Evolutionary conservation across 1,284 basidiomycete genomes (phyloP).

Genomic region (Ganoderma meredithae): DNA sequence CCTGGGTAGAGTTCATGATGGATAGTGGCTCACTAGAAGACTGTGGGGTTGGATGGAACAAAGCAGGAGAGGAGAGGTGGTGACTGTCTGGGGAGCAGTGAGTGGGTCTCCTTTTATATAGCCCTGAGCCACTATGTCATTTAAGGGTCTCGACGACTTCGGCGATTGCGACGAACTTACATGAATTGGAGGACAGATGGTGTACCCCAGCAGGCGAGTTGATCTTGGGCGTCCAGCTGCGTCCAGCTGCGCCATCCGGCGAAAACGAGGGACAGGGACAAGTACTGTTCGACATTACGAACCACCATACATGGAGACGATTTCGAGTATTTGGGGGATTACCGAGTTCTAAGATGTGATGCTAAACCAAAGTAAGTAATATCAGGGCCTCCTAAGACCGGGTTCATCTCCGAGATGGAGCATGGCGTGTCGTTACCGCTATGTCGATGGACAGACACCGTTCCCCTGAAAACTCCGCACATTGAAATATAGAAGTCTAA

Average conservation of each 20-base stretch:
- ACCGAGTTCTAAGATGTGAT: not conserved
- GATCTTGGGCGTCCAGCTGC: slow-evolving; percentile 30
- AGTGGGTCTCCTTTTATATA: slow-evolving; percentile 25
- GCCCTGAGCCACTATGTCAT: slow-evolving; percentile 19
- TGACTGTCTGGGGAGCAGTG: slow-evolving; percentile 4
- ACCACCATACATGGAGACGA: slow-evolving; percentile 20
- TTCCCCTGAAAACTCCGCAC: slow-evolving; percentile 7
- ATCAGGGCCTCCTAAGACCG: not conserved
- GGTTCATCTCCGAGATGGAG: slow-evolving; percentile 11
- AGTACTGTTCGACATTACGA: slow-evolving; percentile 15
- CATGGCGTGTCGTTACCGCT: slow-evolving; percentile 1
- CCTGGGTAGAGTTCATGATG: slow-evolving; percentile 31
- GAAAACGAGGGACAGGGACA: slow-evolving; percentile 22
- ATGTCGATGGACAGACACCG: slow-evolving; percentile 7
- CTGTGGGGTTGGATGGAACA: slow-evolving; percentile 17
- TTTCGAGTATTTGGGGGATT: slow-evolving; percentile 12
- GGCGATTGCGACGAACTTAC: slow-evolving; percentile 20
- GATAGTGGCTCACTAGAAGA: not conserved
- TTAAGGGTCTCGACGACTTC: slow-evolving; percentile 23
- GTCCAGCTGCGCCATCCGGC: slow-evolving; percentile 23
- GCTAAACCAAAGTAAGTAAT: slow-evolving; percentile 7
- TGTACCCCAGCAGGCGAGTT: slow-evolving; percentile 17
- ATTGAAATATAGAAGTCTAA: slow-evolving; percentile 5
- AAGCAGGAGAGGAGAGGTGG: slow-evolving; percentile 13
- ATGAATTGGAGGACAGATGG: slow-evolving; percentile 19